Evolutionary conservation across 805 yeast genomes (phyloP).

Genomic region (Yueomyces sp.): DNA sequence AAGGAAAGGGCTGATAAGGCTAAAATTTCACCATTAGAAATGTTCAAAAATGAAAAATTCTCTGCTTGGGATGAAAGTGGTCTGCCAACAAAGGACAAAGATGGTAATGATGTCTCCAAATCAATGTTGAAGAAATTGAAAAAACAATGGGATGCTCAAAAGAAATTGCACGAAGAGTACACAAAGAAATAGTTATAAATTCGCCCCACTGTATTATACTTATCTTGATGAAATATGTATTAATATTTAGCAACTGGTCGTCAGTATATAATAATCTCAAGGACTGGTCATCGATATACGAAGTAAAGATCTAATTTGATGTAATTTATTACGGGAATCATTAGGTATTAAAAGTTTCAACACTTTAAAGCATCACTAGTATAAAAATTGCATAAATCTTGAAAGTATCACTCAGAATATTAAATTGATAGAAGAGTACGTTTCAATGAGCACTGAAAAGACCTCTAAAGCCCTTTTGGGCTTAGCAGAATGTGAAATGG

Average conservation of each 20-base stretch:
- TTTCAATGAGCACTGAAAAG: neutral
- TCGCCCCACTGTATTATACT: no score
- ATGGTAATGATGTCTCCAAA: slow-evolving; percentile 77
- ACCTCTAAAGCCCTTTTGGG: slow-evolving; percentile 13
- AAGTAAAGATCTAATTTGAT: no score
- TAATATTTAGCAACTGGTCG: no score
- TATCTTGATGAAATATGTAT: no score
- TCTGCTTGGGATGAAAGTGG: slow-evolving; percentile 79
- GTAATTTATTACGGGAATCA: no score
- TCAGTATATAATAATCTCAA: no score
- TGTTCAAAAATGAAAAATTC: slow-evolving; percentile 52
- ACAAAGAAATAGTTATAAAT: no score
- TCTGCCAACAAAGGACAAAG: slow-evolving; percentile 58
- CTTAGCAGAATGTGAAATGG: slow-evolving; percentile 44
- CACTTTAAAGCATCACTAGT: no score
- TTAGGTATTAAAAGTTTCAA: no score
- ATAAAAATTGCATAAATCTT: no score
- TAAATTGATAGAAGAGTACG: neutral
- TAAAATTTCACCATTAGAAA: slow-evolving; percentile 50
- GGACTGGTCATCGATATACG: no score
- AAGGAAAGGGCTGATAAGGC: slow-evolving; percentile 53
- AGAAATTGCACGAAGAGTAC: slow-evolving; percentile 64
- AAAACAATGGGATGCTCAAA: slow-evolving; percentile 70
- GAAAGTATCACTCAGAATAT: neutral
- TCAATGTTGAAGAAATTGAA: slow-evolving; percentile 71